Percentiles rank a stretch among this genome's conserved stretches.
Evolutionary conservation across 1,139 yeast species (phyloP).

Genomic region (Yamadazyma atlantica): DNA sequence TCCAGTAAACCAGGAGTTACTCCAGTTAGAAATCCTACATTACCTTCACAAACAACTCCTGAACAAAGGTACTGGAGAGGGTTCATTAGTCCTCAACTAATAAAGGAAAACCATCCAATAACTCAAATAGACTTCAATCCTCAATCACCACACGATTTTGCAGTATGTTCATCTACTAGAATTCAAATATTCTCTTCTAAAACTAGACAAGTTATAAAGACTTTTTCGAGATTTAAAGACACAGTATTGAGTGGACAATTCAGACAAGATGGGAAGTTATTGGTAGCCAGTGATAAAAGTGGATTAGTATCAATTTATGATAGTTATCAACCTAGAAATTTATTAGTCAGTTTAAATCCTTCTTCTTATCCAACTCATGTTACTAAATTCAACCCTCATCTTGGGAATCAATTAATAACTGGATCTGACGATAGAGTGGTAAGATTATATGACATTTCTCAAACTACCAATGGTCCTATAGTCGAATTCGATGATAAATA

Average conservation of each 20-base stretch:
- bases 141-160: slow-evolving; percentile 84
- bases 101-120: slow-evolving; percentile 91
- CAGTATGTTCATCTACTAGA: slow-evolving; percentile 88
- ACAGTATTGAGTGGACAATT: slow-evolving; percentile 85
- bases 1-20: slow-evolving; percentile 69
- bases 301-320: slow-evolving; percentile 86
- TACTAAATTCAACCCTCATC: slow-evolving; percentile 83
- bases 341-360: slow-evolving; percentile 78
- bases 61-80: slow-evolving; percentile 96
- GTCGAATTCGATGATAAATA: slow-evolving; percentile 59
- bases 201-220: slow-evolving; percentile 86
- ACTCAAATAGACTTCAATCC: slow-evolving; percentile 89
- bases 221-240: slow-evolving; percentile 89
- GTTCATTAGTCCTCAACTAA: slow-evolving; percentile 76
- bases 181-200: slow-evolving; percentile 90
- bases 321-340: slow-evolving; percentile 72
- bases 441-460: slow-evolving; percentile 85
- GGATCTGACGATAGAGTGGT: slow-evolving; percentile 92
- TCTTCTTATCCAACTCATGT: slow-evolving; percentile 89
- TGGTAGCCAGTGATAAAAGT: slow-evolving; percentile 87
- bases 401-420: slow-evolving; percentile 71
- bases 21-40: slow-evolving; percentile 69
- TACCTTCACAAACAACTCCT: slow-evolving; percentile 81
- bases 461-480: slow-evolving; percentile 62
- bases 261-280: slow-evolving; percentile 75